phyloP scores from a whole-genome alignment of 225 moss, liverwort and hornwort species.

The Sphagnum contortum region DNA sequence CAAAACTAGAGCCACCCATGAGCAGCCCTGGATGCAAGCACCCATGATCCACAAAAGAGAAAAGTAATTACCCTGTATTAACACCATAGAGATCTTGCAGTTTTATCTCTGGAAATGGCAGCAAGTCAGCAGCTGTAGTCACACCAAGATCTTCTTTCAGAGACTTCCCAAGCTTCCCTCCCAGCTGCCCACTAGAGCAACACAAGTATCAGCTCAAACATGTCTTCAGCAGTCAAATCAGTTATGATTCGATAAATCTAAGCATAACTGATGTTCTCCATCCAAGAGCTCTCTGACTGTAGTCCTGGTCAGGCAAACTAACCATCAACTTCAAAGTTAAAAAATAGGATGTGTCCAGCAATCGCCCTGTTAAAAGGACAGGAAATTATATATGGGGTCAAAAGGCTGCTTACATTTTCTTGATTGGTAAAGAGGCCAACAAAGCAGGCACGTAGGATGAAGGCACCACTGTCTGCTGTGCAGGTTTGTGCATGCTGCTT shows the following conservation, averaged over 20 bases:
- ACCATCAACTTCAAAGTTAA: too few relatives aligned
- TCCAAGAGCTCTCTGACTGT: too few relatives aligned
- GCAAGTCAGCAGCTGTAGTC: conserved; percentile 59
- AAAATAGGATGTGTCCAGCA: too few relatives aligned
- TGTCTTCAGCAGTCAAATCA: too few relatives aligned
- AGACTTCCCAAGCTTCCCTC: conserved; percentile 82
- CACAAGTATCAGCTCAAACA: not conserved
- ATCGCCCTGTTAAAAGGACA: too few relatives aligned
- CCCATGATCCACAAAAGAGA: too few relatives aligned
- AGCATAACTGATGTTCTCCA: too few relatives aligned
- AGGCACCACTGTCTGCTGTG: conserved; percentile 83
- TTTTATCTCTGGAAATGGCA: conserved; percentile 64
- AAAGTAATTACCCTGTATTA: conserved; percentile 52
- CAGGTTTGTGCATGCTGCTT: conserved; percentile 94
- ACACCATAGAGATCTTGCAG: conserved; percentile 76
- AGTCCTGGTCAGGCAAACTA: too few relatives aligned
- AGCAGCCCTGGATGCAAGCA: too few relatives aligned
- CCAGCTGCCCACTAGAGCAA: conserved; percentile 58
- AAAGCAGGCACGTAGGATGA: conserved; percentile 54
- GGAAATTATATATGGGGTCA: too few relatives aligned
- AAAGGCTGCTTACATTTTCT: conserved; percentile 62
- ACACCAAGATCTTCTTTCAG: conserved; percentile 64
- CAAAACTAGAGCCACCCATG: too few relatives aligned
- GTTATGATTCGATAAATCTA: too few relatives aligned
- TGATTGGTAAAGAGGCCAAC: conserved; percentile 59